Conservation (phyloP, 805 yeast species). For the Kuraishia borneana region DNA sequence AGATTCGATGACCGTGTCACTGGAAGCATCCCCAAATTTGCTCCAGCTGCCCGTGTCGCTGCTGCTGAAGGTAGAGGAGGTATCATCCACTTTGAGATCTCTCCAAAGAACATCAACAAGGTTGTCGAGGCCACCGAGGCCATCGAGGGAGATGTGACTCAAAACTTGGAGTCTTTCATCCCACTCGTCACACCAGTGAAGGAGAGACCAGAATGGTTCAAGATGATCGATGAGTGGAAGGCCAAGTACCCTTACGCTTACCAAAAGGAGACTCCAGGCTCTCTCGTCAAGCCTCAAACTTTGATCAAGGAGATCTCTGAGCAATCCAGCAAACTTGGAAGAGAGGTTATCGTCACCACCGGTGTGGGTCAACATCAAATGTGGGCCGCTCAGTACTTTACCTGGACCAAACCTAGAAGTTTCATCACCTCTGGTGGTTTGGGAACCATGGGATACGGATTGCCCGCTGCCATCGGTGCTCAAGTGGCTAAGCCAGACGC, state of each 20-base stretch:
- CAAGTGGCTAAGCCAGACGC: slow-evolving; percentile 95
- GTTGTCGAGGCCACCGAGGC: slow-evolving; percentile 96
- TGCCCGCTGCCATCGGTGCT: slow-evolving; percentile 98
- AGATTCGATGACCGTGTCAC: slow-evolving; percentile 99
- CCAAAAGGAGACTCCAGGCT: slow-evolving; percentile 68
- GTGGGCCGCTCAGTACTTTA: slow-evolving; percentile 99
- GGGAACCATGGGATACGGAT: slow-evolving; percentile 98
- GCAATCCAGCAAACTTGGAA: slow-evolving; percentile 50
- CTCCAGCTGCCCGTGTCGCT: slow-evolving; percentile 87
- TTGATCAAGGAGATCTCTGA: slow-evolving; percentile 68
- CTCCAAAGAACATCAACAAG: slow-evolving; percentile 95
- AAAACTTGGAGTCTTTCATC: slow-evolving; percentile 59
- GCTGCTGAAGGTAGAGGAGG: slow-evolving; percentile 89
- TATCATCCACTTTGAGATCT: slow-evolving; percentile 90
- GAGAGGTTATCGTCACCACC: slow-evolving; percentile 82
- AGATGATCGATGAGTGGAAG: slow-evolving; percentile 71
- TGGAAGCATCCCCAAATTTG: slow-evolving; percentile 73
- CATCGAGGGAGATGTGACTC: slow-evolving; percentile 89
- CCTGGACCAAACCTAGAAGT: slow-evolving; percentile 87
- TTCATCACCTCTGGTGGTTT: slow-evolving; percentile 98
- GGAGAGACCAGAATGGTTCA: slow-evolving; percentile 72
- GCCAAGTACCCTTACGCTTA: slow-evolving; percentile 77
- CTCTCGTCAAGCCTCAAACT: slow-evolving; percentile 87
- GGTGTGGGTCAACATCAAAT: slow-evolving; percentile 99
- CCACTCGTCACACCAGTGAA: slow-evolving; percentile 55